Evolutionary conservation across 169 alveolate species (phyloP).

Genomic region (Neospora caninum): DNA sequence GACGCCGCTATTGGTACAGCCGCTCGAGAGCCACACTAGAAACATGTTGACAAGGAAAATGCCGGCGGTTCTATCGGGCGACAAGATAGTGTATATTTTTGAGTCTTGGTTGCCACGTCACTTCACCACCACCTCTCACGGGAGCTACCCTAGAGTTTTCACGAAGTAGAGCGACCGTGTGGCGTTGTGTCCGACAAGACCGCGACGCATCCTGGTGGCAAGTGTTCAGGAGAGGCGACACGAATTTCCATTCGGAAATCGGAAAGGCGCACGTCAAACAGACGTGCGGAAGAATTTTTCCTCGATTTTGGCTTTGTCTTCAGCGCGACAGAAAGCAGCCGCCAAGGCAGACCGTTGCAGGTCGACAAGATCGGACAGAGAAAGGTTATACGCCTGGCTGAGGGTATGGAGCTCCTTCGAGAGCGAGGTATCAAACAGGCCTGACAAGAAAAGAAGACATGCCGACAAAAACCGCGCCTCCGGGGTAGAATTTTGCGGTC

Average conservation of each 20-base stretch:
- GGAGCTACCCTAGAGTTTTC: too few species aligned
- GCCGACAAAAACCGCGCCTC: neutral
- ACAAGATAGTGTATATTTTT: too few species aligned
- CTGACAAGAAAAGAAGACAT: neutral
- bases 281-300: neutral
- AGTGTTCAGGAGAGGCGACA: neutral
- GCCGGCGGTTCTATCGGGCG: too few species aligned
- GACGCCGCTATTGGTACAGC: too few species aligned
- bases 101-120: too few species aligned
- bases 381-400: conserved; percentile 3
- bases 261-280: too few species aligned
- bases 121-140: too few species aligned
- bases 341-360: conserved; percentile 35
- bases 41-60: too few species aligned
- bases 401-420: conserved; percentile 8
- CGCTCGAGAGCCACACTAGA: too few species aligned
- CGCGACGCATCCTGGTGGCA: neutral
- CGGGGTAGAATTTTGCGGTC: neutral
- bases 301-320: conserved; percentile 19
- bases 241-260: too few species aligned
- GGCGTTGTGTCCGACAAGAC: neutral
- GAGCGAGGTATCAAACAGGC: conserved; percentile 26
- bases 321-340: conserved; percentile 37
- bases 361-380: neutral
- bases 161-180: too few species aligned